Conservation (phyloP, 805 yeast genomes). For the Jamesozyma gamospora region DNA sequence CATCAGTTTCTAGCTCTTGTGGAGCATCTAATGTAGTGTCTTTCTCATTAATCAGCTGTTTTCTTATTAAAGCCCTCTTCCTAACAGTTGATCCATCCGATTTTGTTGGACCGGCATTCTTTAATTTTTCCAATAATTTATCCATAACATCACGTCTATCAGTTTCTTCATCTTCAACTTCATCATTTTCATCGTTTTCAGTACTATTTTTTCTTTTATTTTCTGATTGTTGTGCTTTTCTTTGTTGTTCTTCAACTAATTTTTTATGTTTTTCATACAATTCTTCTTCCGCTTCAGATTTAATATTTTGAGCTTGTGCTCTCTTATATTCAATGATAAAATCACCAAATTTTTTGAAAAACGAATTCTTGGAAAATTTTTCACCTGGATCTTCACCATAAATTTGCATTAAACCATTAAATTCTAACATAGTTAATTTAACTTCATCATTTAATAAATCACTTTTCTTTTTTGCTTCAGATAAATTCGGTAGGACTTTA, state of each 20-base stretch:
- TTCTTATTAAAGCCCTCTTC: conserved; percentile 67
- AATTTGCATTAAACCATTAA: conserved; percentile 60
- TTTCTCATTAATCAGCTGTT: conserved; percentile 35
- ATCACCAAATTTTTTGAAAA: conserved; percentile 69
- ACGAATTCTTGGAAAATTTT: conserved; percentile 50
- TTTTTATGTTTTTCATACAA: conserved; percentile 68
- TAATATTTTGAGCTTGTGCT: conserved; percentile 70
- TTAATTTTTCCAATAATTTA: conserved; percentile 70
- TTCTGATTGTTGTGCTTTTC: conserved; percentile 14
- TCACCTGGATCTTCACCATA: conserved; percentile 89
- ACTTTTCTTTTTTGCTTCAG: conserved; percentile 65
- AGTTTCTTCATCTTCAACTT: conserved; percentile 10
- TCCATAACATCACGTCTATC: conserved; percentile 59
- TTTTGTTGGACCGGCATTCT: conserved; percentile 74
- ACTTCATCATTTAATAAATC: conserved; percentile 56
- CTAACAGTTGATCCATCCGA: conserved; percentile 75
- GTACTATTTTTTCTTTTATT: conserved; percentile 8
- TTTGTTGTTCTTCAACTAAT: conserved; percentile 32
- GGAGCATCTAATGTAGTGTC: conserved; percentile 7
- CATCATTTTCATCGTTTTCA: conserved; percentile 5
- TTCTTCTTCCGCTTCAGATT: conserved; percentile 72
- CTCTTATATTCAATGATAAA: conserved; percentile 71
- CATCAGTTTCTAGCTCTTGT: conserved; percentile 18
- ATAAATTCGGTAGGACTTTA: conserved; percentile 54
- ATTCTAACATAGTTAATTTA: conserved; percentile 51